Evolutionary conservation across 257 asterid genomes (phyloP), one percentile per base, ranked within the genome.

Genomic region (Nicotiana sylvestris): DNA sequence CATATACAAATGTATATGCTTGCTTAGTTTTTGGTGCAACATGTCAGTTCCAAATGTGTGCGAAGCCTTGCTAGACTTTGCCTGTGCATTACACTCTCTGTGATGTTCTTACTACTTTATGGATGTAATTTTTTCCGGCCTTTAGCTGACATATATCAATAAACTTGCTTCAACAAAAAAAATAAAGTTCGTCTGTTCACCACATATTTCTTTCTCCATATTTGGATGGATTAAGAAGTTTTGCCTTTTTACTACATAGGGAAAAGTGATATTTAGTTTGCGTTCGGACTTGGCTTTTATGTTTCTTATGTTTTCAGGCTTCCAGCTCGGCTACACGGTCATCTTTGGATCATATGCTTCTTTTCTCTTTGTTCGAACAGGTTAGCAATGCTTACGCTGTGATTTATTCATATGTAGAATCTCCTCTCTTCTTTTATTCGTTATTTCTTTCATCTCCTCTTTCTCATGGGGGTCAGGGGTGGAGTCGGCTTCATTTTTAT

Each of bases 291-390:
- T 67, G 67, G 39, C 49, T 82, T 77, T 37, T 86, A 82, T 70
- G 56, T 49, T 77, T 82, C 72, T 37, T 86, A 82, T 70, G 56
- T 49, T 77, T 87, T 83, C 91, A 96, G 99, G 97, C 86, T 90
- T 94, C 91, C 99, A 96, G 91, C 91, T 94, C 60, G 96, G 94
- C 82, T 96, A 96, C 91, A 96, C 98, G 53, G 94, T 94, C 83
- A 85, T 96, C 82, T 94, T 96, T 82, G 98, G 99, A 85, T 92
- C 95, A 16, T 96, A 92, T 85, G 98, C 98, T 0, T 93, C 98
- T 16, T 96, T 94, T 91, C 92, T 96, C 84, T 89, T 93, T 82
- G 86, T 92, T 80, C 99, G 98, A 62, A 96, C 98, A 66, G 99
- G 99, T 93, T 80, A 27, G 93, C 57, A 53, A 77, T 87, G 76